A percentile compares a stretch with the other conserved stretches of the same genome.
These are phyloP conservation scores for Aspergillus saccharolyticus DNA, from an alignment of 495 filamentous ascomycete species.

Conservation along the genomic window DNA sequence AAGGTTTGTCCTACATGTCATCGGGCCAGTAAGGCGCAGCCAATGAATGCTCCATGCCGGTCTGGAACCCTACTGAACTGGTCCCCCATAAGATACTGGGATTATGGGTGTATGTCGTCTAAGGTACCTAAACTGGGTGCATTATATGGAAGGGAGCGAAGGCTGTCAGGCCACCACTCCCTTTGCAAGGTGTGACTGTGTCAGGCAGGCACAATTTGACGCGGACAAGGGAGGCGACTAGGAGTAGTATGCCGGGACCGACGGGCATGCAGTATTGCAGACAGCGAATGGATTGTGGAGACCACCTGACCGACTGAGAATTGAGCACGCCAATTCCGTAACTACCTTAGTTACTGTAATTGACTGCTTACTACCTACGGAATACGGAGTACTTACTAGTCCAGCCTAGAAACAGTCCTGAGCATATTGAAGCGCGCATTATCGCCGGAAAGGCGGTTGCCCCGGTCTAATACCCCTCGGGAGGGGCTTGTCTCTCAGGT, in stretches of 20 bases:
- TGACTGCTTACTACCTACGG: too few species aligned
- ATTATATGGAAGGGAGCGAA: background rate
- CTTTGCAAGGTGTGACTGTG: slow-evolving; percentile 1
- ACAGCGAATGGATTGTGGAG: background rate
- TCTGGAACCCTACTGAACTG: slow-evolving; percentile 9
- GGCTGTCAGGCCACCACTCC: slow-evolving; percentile 1
- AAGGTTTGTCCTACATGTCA: slow-evolving; percentile 9
- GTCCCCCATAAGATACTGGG: background rate
- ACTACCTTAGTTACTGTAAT: too few species aligned
- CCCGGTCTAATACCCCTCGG: background rate
- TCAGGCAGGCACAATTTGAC: background rate
- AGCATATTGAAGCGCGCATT: background rate
- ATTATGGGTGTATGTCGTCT: background rate
- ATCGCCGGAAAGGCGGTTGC: background rate
- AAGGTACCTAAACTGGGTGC: background rate
- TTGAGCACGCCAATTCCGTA: background rate
- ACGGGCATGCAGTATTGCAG: background rate
- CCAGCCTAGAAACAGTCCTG: background rate
- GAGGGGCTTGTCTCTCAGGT: background rate
- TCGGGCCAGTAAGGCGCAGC: background rate
- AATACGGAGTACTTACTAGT: too few species aligned
- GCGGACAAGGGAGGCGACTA: slow-evolving; percentile 2
- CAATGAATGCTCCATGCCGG: background rate
- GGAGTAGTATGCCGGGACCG: background rate
- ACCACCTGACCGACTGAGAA: background rate